Base-by-base conservation (phyloP, 2,329 filamentous ascomycete genomes). In the Colletotrichum sp. region DNA sequence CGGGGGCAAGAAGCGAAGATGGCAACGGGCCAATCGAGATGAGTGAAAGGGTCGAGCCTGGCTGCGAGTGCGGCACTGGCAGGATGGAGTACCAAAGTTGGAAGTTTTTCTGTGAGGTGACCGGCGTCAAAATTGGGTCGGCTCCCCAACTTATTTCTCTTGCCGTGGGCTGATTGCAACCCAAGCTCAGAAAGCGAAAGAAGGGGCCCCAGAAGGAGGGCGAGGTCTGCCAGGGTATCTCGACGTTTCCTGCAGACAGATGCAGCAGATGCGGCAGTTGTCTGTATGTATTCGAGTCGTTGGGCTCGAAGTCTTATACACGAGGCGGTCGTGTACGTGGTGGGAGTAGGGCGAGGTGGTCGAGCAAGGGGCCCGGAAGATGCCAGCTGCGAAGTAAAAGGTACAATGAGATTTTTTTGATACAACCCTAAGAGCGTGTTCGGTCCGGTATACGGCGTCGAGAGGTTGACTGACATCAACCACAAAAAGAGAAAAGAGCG, bases 41-140 rank as follows among this genome's bases (percentile, higher is more conserved):
- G 76, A 57, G 24, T 57, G 28, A 32, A 57, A 63, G 43, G 30
- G 55, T 71, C 38, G 30, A 57, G 70, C 52, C 30, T 63, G 60
- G 70, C 73, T 74, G 76, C 58, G 68, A 69, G 61, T 66, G 73
- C 38, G 64, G 75, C 73, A 69, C 72, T 68, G 74, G 65, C 63
- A 71, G 71, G 26, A 68, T 72, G 43, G 72, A 30, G 72, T 77
- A 77, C 63, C 72, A 72, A 21, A 67, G 67, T 71, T 67, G 69
- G 73, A 60, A 67, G 55, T 32, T 48, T 75, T 72, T 55, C 52
- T 60, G 67, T 63, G 70, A 61, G 63, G 71, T 71, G 76, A 60
- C 76, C 58, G 60, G 69, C 65, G 69, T 69, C 76, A 76, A 76
- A 76, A 66, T 76, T 77, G 66, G 76, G 65, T 76, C 70, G 65